These are phyloP conservation scores for Hibiscus tridactylites DNA, from an alignment of 345 rosid genomes.

Conservation along the genomic window DNA sequence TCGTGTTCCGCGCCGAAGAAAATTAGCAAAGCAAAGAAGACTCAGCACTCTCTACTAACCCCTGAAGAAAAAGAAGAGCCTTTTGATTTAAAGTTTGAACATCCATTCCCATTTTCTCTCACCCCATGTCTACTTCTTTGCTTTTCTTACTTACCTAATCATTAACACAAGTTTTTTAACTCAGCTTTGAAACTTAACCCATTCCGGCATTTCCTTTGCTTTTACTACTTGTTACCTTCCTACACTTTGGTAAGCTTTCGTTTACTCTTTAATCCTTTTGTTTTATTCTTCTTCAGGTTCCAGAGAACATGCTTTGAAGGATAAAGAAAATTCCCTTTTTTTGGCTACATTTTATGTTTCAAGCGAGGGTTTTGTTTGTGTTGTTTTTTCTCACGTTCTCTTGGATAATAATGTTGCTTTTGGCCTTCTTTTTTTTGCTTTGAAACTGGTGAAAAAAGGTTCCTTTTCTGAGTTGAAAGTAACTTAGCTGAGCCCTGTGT, in stretches of 20 bases:
- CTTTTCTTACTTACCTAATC: background rate
- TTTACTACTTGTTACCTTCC: background rate
- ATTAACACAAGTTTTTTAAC: background rate
- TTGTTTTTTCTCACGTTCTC: background rate
- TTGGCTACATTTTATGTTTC: background rate
- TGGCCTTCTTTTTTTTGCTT: constrained; percentile 1
- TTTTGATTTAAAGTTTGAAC: background rate
- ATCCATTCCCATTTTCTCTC: background rate
- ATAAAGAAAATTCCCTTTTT: background rate
- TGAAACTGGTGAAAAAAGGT: background rate
- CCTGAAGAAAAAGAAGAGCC: background rate
- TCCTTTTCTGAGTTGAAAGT: constrained; percentile 3
- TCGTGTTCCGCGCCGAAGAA: background rate
- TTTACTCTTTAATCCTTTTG: background rate
- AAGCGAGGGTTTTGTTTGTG: background rate
- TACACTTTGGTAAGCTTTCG: background rate
- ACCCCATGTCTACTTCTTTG: background rate
- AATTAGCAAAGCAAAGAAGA: background rate
- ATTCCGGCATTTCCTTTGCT: background rate
- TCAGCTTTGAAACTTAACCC: background rate
- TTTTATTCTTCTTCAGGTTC: background rate
- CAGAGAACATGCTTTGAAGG: background rate
- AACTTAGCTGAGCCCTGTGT: constrained; percentile 7
- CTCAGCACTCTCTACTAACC: background rate
- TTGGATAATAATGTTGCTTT: background rate